phyloP scores from a whole-genome alignment of 768 basidiomycete species.

The Auricularia heimuer region DNA sequence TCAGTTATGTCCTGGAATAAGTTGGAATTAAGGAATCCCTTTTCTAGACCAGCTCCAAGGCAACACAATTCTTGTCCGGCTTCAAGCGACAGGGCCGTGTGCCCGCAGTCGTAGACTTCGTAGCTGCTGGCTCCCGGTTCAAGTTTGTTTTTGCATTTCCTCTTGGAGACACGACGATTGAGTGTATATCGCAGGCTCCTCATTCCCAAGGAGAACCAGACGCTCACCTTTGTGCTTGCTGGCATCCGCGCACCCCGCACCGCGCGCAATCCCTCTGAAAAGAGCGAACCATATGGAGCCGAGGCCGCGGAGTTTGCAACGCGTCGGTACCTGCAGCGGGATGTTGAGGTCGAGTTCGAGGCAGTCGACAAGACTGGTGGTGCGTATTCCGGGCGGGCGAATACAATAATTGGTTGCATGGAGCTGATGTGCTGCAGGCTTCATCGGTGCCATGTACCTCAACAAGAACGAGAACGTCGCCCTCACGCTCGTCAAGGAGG shows the following conservation, averaged over 20 bases:
- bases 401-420: too few species aligned
- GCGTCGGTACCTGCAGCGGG: slow-evolving; percentile 83
- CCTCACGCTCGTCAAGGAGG: slow-evolving; percentile 72
- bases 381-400: neutral
- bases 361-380: slow-evolving; percentile 84
- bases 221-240: slow-evolving; percentile 82
- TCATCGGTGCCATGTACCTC: slow-evolving; percentile 79
- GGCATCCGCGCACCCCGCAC: slow-evolving; percentile 88
- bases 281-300: slow-evolving; percentile 77
- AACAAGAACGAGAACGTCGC: slow-evolving; percentile 86
- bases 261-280: slow-evolving; percentile 67
- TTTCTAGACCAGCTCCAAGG: slow-evolving; percentile 54
- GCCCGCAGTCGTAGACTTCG: slow-evolving; percentile 83
- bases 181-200: slow-evolving; percentile 42
- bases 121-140: slow-evolving; percentile 90
- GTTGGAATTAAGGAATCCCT: slow-evolving; percentile 1
- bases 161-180: neutral
- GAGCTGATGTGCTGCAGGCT: slow-evolving; percentile 28
- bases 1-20: neutral
- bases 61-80: slow-evolving; percentile 76
- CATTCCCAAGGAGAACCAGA: slow-evolving; percentile 87
- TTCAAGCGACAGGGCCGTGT: slow-evolving; percentile 86
- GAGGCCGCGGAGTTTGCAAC: slow-evolving; percentile 77
- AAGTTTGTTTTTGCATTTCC: slow-evolving; percentile 42
- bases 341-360: slow-evolving; percentile 89